These are phyloP conservation scores for Cyberlindnera samutprakarnensis DNA, from an alignment of 805 yeast genomes.

Conservation along the genomic window DNA sequence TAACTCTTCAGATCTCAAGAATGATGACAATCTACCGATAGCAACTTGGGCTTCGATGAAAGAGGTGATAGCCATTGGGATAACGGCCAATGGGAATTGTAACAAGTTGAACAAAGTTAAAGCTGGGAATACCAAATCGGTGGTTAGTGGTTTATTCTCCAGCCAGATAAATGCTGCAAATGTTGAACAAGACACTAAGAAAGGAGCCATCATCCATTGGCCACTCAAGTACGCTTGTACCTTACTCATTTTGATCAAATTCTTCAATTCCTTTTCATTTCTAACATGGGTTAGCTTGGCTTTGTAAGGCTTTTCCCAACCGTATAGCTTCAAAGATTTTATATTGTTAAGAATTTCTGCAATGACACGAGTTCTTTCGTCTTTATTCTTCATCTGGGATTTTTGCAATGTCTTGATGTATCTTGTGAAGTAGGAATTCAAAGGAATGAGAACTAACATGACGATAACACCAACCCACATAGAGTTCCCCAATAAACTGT, in stretches of 20 bases:
- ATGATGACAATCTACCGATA: slow-evolving; percentile 61
- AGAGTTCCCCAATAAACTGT: slow-evolving; percentile 71
- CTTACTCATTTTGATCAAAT: slow-evolving; percentile 65
- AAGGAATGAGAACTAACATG: slow-evolving; percentile 70
- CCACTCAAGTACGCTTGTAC: slow-evolving; percentile 65
- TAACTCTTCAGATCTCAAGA: slow-evolving; percentile 69
- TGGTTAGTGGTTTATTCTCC: slow-evolving; percentile 58
- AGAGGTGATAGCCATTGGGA: slow-evolving; percentile 85
- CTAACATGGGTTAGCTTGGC: slow-evolving; percentile 71
- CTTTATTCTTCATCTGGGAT: slow-evolving; percentile 83
- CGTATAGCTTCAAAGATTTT: slow-evolving; percentile 86
- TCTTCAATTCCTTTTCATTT: slow-evolving; percentile 77
- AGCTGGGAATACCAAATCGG: slow-evolving; percentile 91
- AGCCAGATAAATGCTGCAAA: slow-evolving; percentile 71
- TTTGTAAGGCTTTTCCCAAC: slow-evolving; percentile 90
- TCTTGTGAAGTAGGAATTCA: slow-evolving; percentile 64
- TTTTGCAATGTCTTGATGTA: slow-evolving; percentile 69
- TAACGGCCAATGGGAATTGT: slow-evolving; percentile 84
- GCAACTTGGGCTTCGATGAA: slow-evolving; percentile 88
- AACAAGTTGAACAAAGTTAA: slow-evolving; percentile 80
- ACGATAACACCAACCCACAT: slow-evolving; percentile 95
- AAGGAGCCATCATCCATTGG: slow-evolving; percentile 83
- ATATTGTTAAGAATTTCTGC: slow-evolving; percentile 87
- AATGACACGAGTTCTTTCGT: slow-evolving; percentile 82
- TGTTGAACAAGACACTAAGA: slow-evolving; percentile 81